Conservation (phyloP, 352 stramenopile species). For the Globisporangium megalacanthum region DNA sequence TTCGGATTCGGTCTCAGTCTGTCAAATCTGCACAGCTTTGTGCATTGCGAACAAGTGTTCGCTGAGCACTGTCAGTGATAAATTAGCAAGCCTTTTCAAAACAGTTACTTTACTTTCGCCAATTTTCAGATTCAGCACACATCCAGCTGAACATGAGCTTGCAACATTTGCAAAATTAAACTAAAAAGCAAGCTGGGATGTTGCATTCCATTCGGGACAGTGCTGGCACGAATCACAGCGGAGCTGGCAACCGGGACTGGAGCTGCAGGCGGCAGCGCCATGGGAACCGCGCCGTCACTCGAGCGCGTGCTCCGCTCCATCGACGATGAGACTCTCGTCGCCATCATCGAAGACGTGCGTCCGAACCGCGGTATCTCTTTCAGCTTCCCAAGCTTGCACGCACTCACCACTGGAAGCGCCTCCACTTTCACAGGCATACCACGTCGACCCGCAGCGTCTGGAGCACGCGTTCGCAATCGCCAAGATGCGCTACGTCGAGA, state of each 20-base stretch:
- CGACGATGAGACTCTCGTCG: conserved; percentile 51
- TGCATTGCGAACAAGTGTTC: too few relatives aligned
- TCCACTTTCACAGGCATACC: conserved; percentile 33
- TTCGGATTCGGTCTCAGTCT: too few relatives aligned
- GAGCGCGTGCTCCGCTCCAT: conserved; percentile 50
- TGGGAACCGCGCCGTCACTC: conserved; percentile 44
- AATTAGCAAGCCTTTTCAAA: not conserved
- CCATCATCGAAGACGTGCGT: conserved; percentile 38
- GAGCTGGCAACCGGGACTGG: not conserved
- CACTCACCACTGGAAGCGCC: too few relatives aligned
- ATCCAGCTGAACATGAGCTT: too few relatives aligned
- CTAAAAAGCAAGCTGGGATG: too few relatives aligned
- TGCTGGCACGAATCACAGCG: too few relatives aligned
- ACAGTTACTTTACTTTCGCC: not conserved
- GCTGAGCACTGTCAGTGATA: too few relatives aligned
- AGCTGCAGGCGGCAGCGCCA: conserved; percentile 6
- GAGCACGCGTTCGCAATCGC: conserved; percentile 40
- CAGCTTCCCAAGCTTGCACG: not conserved
- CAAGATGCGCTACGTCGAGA: conserved; percentile 34
- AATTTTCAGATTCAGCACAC: not conserved
- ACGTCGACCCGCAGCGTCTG: conserved; percentile 39
- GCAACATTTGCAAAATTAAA: too few relatives aligned
- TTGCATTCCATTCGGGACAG: too few relatives aligned
- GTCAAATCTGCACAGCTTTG: too few relatives aligned
- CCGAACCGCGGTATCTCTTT: not conserved